Conservation (phyloP, 306 rosid species). For the Calophaca sinica region DNA sequence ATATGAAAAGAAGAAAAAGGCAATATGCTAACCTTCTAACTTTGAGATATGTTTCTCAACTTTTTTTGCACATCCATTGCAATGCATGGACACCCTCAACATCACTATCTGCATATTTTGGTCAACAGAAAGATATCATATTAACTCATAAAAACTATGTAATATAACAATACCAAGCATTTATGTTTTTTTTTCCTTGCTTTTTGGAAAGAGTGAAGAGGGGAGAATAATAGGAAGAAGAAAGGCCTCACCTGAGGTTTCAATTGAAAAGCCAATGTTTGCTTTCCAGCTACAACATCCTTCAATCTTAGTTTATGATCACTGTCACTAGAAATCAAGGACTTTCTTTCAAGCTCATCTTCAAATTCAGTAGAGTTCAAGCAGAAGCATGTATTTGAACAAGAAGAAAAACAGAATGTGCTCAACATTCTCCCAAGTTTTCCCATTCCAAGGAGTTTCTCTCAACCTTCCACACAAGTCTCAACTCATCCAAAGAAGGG, state of each 20-base stretch:
- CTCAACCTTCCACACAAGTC: slow-evolving; percentile 39
- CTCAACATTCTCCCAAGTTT: slow-evolving; percentile 73
- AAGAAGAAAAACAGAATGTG: slow-evolving; percentile 62
- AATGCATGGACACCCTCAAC: slow-evolving; percentile 91
- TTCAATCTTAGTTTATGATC: slow-evolving; percentile 64
- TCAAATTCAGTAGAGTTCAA: slow-evolving; percentile 59
- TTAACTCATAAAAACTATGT: neutral
- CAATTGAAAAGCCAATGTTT: slow-evolving; percentile 88
- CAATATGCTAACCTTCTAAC: slow-evolving; percentile 68
- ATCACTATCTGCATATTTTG: slow-evolving; percentile 68
- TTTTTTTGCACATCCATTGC: slow-evolving; percentile 90
- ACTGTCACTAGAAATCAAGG: slow-evolving; percentile 58
- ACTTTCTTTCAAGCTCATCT: slow-evolving; percentile 66
- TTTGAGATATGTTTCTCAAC: slow-evolving; percentile 88
- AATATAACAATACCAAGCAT: neutral
- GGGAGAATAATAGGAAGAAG: neutral
- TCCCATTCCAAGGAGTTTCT: slow-evolving; percentile 60
- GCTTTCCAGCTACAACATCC: slow-evolving; percentile 79
- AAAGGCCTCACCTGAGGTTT: slow-evolving; percentile 74
- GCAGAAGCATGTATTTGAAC: slow-evolving; percentile 76
- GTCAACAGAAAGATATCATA: slow-evolving; percentile 16
- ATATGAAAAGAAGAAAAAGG: neutral
- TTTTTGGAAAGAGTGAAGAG: slow-evolving; percentile 1
- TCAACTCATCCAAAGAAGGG: slow-evolving; percentile 27
- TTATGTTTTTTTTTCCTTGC: neutral